Percentiles rank a stretch among this genome's conserved stretches.
These are phyloP conservation scores for Halenospora varia DNA, from an alignment of 495 filamentous ascomycete species.

Conservation along the genomic window DNA sequence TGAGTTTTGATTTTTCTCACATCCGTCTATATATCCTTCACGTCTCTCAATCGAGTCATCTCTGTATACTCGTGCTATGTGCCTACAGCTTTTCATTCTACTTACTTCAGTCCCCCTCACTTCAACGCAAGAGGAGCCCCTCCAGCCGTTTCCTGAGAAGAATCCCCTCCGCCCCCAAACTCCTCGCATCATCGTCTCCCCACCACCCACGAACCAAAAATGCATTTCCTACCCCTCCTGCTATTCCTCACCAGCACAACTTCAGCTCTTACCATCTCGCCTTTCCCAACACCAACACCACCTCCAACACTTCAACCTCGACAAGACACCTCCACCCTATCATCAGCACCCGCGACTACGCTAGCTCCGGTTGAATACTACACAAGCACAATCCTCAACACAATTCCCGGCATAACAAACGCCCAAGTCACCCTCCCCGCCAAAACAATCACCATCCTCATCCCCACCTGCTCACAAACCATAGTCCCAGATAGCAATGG, in stretches of 20 bases:
- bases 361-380: conserved; percentile 6
- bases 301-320: neutral
- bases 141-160: too few relatives aligned
- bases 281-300: neutral
- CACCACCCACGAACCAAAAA: neutral
- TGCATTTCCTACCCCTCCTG: neutral
- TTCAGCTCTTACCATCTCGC: neutral
- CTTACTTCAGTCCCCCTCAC: too few relatives aligned
- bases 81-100: too few relatives aligned
- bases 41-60: neutral
- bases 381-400: conserved; percentile 24
- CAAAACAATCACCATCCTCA: conserved; percentile 21
- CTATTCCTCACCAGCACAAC: neutral
- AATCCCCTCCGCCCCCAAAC: too few relatives aligned
- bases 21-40: neutral
- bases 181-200: too few relatives aligned
- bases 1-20: neutral
- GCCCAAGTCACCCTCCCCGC: conserved; percentile 20
- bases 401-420: conserved; percentile 24
- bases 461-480: conserved; percentile 29
- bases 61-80: too few relatives aligned
- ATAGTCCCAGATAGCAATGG: conserved; percentile 35
- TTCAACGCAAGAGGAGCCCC: too few relatives aligned
- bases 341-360: neutral
- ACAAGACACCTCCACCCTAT: neutral